phyloP scores from a whole-genome alignment of 75 land plant species.

The Azolla pinnata region DNA sequence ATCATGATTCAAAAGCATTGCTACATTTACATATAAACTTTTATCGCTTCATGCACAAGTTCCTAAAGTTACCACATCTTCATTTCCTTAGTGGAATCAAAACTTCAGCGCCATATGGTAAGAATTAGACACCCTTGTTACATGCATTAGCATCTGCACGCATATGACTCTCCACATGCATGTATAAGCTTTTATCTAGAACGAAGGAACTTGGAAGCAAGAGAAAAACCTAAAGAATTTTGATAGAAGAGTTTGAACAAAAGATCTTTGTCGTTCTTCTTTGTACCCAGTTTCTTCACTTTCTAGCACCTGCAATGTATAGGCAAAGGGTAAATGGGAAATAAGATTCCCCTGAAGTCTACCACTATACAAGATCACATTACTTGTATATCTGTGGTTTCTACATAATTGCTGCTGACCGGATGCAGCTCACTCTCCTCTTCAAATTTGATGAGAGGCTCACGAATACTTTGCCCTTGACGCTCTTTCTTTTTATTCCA shows the following conservation, averaged over 20 bases:
- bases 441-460: conserved; percentile 25
- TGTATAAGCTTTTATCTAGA: too few relatives aligned
- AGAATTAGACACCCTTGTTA: too few relatives aligned
- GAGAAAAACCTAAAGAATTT: conserved; percentile 26
- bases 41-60: too few relatives aligned
- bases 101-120: too few relatives aligned
- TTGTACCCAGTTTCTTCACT: conserved; percentile 13
- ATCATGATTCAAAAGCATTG: too few relatives aligned
- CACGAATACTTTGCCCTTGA: conserved; percentile 14
- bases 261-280: conserved; percentile 28
- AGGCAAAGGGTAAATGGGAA: too few relatives aligned
- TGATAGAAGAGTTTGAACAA: conserved; percentile 44
- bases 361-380: background rate
- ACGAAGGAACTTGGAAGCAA: background rate
- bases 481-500: background rate
- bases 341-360: too few relatives aligned
- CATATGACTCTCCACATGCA: too few relatives aligned
- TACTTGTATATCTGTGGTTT: conserved; percentile 39
- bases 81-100: too few relatives aligned
- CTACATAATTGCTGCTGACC: conserved; percentile 23
- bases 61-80: too few relatives aligned
- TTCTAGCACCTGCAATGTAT: conserved; percentile 35
- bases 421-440: conserved; percentile 26
- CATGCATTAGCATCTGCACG: too few relatives aligned
- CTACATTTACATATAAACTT: too few relatives aligned